A percentile compares a stretch with the other conserved stretches of the same genome.
Evolutionary conservation across 2,329 filamentous ascomycete species (phyloP).

Genomic region (Verticillium klebahnii): DNA sequence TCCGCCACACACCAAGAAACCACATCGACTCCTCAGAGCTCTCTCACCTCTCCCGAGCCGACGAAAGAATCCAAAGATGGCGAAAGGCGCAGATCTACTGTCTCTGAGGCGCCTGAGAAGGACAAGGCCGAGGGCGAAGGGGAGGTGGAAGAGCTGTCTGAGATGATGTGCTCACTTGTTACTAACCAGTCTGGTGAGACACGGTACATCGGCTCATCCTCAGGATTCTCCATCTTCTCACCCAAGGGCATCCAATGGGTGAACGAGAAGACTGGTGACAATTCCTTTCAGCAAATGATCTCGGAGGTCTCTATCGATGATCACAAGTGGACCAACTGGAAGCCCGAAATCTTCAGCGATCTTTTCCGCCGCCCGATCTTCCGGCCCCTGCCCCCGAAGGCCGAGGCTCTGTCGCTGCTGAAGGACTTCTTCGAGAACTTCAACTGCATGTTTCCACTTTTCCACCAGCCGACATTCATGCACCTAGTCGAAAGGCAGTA

Average conservation of each 20-base stretch:
- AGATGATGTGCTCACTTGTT: constrained; percentile 98
- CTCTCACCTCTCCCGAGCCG: constrained; percentile 49
- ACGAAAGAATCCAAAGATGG: constrained; percentile 27
- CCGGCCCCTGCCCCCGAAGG: constrained; percentile 75
- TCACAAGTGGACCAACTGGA: constrained; percentile 96
- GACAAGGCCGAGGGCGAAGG: constrained; percentile 49
- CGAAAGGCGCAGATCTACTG: background rate
- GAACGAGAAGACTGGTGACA: constrained; percentile 95
- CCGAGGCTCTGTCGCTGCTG: constrained; percentile 81
- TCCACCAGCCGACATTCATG: constrained; percentile 98
- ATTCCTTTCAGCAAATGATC: constrained; percentile 92
- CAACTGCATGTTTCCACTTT: constrained; percentile 97
- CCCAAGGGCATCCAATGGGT: constrained; percentile 98
- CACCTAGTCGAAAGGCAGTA: constrained; percentile 94
- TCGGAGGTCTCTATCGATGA: constrained; percentile 85
- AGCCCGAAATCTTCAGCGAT: constrained; percentile 93
- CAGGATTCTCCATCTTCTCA: constrained; percentile 97
- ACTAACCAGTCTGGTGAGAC: constrained; percentile 95
- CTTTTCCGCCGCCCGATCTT: constrained; percentile 84
- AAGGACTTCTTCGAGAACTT: constrained; percentile 98
- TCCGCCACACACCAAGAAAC: constrained; percentile 34
- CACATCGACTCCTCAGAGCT: constrained; percentile 46
- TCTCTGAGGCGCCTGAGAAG: constrained; percentile 22
- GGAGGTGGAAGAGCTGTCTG: constrained; percentile 83
- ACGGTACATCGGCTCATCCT: constrained; percentile 93